phyloP scores from a whole-genome alignment of 495 filamentous ascomycete genomes.

The Entonaema liquescens region DNA sequence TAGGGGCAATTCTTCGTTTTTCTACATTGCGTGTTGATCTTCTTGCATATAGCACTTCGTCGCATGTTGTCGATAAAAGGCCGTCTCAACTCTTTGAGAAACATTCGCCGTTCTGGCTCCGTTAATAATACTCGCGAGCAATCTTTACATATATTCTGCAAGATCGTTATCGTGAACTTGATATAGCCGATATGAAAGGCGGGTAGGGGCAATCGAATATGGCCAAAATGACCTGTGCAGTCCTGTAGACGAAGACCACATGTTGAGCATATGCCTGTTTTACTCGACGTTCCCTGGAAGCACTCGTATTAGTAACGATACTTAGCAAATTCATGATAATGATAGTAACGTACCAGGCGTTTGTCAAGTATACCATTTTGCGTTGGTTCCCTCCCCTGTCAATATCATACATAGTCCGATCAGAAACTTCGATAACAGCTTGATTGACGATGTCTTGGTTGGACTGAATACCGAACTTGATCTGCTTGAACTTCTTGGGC shows the following conservation, averaged over 20 bases:
- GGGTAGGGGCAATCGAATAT: slow-evolving; percentile 87
- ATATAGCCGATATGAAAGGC: slow-evolving; percentile 96
- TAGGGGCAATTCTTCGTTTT: slow-evolving; percentile 80
- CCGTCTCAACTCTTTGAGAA: slow-evolving; percentile 77
- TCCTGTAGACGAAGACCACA: slow-evolving; percentile 78
- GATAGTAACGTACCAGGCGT: slow-evolving; percentile 64
- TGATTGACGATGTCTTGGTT: slow-evolving; percentile 94
- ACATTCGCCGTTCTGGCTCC: slow-evolving; percentile 75
- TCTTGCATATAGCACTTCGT: slow-evolving; percentile 80
- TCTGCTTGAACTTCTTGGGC: slow-evolving; percentile 88
- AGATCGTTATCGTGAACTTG: slow-evolving; percentile 83
- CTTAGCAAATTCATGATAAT: not conserved
- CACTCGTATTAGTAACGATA: slow-evolving; percentile 34
- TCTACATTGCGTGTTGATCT: slow-evolving; percentile 84
- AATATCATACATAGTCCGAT: slow-evolving; percentile 89
- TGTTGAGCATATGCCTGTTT: slow-evolving; percentile 76
- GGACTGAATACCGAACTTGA: slow-evolving; percentile 95
- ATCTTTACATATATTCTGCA: slow-evolving; percentile 94
- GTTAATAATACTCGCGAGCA: slow-evolving; percentile 80
- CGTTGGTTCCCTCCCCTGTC: slow-evolving; percentile 74
- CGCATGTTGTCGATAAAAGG: slow-evolving; percentile 88
- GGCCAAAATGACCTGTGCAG: slow-evolving; percentile 95
- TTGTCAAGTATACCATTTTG: slow-evolving; percentile 85
- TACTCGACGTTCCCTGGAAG: slow-evolving; percentile 78
- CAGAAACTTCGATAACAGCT: slow-evolving; percentile 89